Evolutionary conservation across 2,329 filamentous ascomycete species (phyloP), one percentile per base, ranked within the genome.

Genomic region (Colletotrichum filicis): DNA sequence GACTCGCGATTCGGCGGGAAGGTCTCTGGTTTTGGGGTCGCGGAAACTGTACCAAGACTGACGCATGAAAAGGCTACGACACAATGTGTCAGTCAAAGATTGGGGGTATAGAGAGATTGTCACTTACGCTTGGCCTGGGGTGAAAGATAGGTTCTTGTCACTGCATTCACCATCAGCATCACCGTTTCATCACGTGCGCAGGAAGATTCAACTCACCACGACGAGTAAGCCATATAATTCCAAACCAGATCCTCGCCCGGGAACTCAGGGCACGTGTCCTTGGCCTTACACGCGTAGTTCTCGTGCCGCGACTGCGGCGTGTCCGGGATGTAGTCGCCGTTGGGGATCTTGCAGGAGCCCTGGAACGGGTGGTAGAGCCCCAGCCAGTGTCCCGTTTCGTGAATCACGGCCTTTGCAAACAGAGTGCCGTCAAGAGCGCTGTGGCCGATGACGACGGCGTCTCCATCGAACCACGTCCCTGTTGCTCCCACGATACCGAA

Each of bases 311-410:
- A 3, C 55, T 66, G 64, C 35, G 64, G 35, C 5, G 55, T 59
- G 14, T 66, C 64, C 26, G 24, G 12, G 35, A 66, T 26, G 2
- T 24, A 4, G 35, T 58, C 64, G 3, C 64, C 64, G 55, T 66
- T 26, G 24, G 7, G 16, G 4, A 35, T 14, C 4, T 24, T 22
- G 9, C 64, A 66, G 5, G 35, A 55, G 4, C 64, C 55, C 19
- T 46, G 35, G 3, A 66, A 66, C 8, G 64, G 64, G 53, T 66
- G 64, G 19, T 2, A 9, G 4, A 58, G 55, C 26, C 64, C 64
- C 12, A 66, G 12, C 22, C 22, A 66, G 55, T 66, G 64, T 9
- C 64, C 55, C 28, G 58, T 35, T 35, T 66, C 64, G 26, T 66
- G 64, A 5, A 66, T n/a, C 4, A 49, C 28, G 2, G 64, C 19